phyloP scores from a whole-genome alignment of 1,139 yeast species.

The Candida pseudoviswanathii region DNA sequence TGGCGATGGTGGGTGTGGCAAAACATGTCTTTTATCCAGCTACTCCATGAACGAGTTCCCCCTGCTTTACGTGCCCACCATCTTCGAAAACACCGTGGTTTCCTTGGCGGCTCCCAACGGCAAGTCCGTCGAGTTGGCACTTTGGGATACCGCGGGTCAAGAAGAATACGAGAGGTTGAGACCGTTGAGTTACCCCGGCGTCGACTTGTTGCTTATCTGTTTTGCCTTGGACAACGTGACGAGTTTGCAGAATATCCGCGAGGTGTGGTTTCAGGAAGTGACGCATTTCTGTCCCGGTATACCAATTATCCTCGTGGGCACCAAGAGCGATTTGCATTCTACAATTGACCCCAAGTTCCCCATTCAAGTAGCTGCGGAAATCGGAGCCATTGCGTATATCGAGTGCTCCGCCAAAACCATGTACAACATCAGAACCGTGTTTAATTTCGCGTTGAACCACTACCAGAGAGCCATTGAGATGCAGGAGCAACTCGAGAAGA shows the following conservation, averaged over 20 bases:
- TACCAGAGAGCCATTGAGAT: slow-evolving; percentile 37
- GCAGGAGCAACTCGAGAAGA: slow-evolving; percentile 41
- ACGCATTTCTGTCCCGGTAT: slow-evolving; percentile 79
- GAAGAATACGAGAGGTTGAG: slow-evolving; percentile 87
- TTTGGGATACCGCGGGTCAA: slow-evolving; percentile 96
- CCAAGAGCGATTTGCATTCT: slow-evolving; percentile 66
- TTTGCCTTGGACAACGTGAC: slow-evolving; percentile 68
- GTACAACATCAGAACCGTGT: slow-evolving; percentile 67
- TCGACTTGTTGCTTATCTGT: slow-evolving; percentile 72
- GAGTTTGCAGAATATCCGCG: slow-evolving; percentile 72
- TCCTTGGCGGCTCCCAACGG: slow-evolving; percentile 57
- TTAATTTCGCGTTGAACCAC: slow-evolving; percentile 53
- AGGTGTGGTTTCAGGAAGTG: slow-evolving; percentile 88
- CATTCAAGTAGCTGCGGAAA: slow-evolving; percentile 58
- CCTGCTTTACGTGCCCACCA: slow-evolving; percentile 79
- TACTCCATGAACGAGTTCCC: slow-evolving; percentile 83
- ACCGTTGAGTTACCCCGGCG: slow-evolving; percentile 83
- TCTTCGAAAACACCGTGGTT: slow-evolving; percentile 82
- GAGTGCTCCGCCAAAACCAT: slow-evolving; percentile 78
- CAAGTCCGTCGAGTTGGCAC: slow-evolving; percentile 62
- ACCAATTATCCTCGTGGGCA: slow-evolving; percentile 77
- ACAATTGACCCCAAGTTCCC: slow-evolving; percentile 50
- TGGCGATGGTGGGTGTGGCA: slow-evolving; percentile 96
- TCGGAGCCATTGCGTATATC: slow-evolving; percentile 77
- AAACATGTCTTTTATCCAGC: slow-evolving; percentile 82